Base-by-base conservation (phyloP, 345 rosid species). In the Salix exigua region DNA sequence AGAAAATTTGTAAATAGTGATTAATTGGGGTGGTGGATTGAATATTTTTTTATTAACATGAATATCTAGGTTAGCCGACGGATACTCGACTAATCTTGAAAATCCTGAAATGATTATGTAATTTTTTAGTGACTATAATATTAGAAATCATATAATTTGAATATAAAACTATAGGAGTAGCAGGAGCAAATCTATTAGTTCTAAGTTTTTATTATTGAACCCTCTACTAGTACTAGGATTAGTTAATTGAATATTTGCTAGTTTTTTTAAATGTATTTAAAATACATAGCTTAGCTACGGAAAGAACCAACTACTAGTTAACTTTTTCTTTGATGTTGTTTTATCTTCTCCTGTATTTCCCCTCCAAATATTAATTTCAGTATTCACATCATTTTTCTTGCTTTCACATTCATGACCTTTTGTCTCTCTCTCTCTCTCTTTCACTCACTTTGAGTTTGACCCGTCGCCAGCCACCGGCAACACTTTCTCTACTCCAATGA, bases 381-480 rank as follows among this genome's bases (percentile, higher is more conserved):
- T 55, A n/a, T n/a, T 55, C 53, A 38, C 61, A 70, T 75, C 72
- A 6, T 58, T 75, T 33, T 75, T 71, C 79, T 70, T 31, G 18
- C 67, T 63, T 75, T 75, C 79, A 69, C 74, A 79, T 68, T 58
- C 70, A 55, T 11, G 2, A 31, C 31, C n/a, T 40, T 0, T 2
- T 62, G 35, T 33, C 53, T 75, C 61, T 31, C 48, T 76, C 73
- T 65, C 78, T 25, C 77, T 72, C 68, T 73, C 37, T 85, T 84
- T 9, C 71, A 79, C 78, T 85, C 89, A 79, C 53, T 89, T 88
- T 88, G 97, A 91, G 88, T 88, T 90, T 88, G 97, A 91, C 97
- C 93, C 87, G 85, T 85, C 79, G 93, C 93, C 98, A 85, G 88
- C 94, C 90, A 90, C 87, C 90, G 83, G 69, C 89, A 86, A 75